A percentile compares a stretch with the other conserved stretches of the same genome.
Conservation (phyloP, 371 early-diverging fungal species). For the Mucor irregularis region DNA sequence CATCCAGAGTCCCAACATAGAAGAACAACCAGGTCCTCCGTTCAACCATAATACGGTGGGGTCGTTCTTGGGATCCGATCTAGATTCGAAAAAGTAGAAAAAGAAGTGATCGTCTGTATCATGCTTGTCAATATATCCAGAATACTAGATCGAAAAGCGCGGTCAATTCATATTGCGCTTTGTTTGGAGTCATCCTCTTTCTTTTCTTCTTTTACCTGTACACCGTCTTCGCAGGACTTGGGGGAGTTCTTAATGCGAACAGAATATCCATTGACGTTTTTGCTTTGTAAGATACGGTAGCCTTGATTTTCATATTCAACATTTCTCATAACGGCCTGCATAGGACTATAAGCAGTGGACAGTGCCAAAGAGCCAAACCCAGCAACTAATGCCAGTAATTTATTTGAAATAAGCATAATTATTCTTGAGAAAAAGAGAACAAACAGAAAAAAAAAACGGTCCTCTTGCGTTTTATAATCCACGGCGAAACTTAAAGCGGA, state of each 20-base stretch:
- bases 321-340: slow-evolving; percentile 2
- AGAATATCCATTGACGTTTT: slow-evolving; percentile 21
- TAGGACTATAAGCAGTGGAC: background rate
- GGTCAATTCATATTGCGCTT: too few species aligned
- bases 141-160: too few species aligned
- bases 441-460: background rate
- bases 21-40: slow-evolving; percentile 89
- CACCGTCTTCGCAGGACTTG: slow-evolving; percentile 27
- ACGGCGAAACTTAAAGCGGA: too few species aligned
- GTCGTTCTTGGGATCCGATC: slow-evolving; percentile 68
- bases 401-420: slow-evolving; percentile 1
- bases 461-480: too few species aligned
- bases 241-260: slow-evolving; percentile 35
- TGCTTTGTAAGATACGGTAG: slow-evolving; percentile 3
- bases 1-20: slow-evolving; percentile 80
- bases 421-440: background rate
- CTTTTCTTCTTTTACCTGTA: slow-evolving; percentile 31
- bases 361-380: background rate
- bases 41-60: slow-evolving; percentile 84
- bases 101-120: slow-evolving; percentile 66
- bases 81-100: slow-evolving; percentile 89
- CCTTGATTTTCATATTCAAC: slow-evolving; percentile 8
- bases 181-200: too few species aligned
- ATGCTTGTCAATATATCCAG: slow-evolving; percentile 31
- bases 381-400: background rate